Conservation (phyloP, 352 stramenopile species). For the Phytopythium mirpurense region DNA sequence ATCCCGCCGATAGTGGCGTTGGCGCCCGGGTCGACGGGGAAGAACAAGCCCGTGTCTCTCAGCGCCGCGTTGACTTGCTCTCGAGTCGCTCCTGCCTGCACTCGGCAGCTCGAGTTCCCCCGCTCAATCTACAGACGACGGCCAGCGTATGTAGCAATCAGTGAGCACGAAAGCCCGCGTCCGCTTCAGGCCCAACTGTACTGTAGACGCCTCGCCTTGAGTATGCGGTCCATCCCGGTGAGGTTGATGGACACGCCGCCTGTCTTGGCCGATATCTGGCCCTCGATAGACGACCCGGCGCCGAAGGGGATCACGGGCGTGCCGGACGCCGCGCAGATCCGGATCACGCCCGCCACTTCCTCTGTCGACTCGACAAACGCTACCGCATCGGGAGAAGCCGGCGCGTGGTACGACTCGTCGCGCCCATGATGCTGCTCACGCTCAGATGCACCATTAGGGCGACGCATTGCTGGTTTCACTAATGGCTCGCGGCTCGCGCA, state of each 20-base stretch:
- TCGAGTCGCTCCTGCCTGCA: constrained; percentile 92
- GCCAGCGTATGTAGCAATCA: too few species aligned
- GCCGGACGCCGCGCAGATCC: constrained; percentile 72
- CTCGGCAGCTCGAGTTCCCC: constrained; percentile 88
- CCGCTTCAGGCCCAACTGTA: constrained; percentile 24
- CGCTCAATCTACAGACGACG: constrained; percentile 37
- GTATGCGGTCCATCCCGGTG: constrained; percentile 77
- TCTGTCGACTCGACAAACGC: constrained; percentile 81
- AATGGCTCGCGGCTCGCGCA: too few species aligned
- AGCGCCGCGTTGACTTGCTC: constrained; percentile 90
- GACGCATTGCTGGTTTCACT: too few species aligned
- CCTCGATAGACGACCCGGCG: constrained; percentile 91
- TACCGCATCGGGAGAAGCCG: constrained; percentile 80
- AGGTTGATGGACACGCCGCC: constrained; percentile 92
- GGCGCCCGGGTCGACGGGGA: constrained; percentile 95
- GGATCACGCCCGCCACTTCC: constrained; percentile 88
- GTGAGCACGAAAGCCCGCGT: constrained; percentile 1
- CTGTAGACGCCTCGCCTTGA: too few species aligned
- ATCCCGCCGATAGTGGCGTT: constrained; percentile 96
- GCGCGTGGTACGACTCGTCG: constrained; percentile 90
- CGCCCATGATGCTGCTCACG: constrained; percentile 76
- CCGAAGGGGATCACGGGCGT: constrained; percentile 97
- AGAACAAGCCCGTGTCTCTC: constrained; percentile 89
- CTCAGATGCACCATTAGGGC: too few species aligned
- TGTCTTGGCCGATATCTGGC: constrained; percentile 90